Evolutionary conservation across 2,329 filamentous ascomycete genomes (phyloP).

Genomic region (Elsinoe ampelina): DNA sequence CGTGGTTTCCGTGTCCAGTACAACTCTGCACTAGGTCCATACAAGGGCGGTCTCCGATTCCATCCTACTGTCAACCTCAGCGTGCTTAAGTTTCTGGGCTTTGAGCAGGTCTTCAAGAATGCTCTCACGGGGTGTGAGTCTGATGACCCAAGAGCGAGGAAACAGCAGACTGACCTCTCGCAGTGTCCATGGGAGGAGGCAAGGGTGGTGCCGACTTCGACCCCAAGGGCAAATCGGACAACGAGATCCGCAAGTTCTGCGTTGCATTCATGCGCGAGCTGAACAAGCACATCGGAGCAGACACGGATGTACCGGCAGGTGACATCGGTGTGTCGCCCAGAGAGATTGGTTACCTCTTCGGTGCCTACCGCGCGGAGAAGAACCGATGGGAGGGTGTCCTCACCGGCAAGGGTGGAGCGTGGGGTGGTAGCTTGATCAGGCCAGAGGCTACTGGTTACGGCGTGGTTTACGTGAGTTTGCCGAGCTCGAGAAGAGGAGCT

Average conservation of each 20-base stretch:
- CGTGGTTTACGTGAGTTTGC: slow-evolving; percentile 66
- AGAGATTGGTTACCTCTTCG: slow-evolving; percentile 92
- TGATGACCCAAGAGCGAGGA: background rate
- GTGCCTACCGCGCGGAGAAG: slow-evolving; percentile 77
- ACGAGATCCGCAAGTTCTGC: slow-evolving; percentile 96
- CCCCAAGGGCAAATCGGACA: slow-evolving; percentile 96
- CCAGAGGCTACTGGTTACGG: slow-evolving; percentile 96
- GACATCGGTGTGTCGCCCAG: slow-evolving; percentile 90
- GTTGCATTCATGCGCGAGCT: slow-evolving; percentile 93
- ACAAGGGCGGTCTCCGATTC: slow-evolving; percentile 95
- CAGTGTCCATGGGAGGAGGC: slow-evolving; percentile 88
- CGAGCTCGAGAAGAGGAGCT: background rate
- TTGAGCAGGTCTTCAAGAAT: slow-evolving; percentile 99
- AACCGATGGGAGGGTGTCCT: slow-evolving; percentile 94
- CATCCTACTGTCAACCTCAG: slow-evolving; percentile 77
- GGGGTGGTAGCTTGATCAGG: slow-evolving; percentile 89
- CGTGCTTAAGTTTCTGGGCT: slow-evolving; percentile 90
- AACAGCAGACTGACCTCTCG: slow-evolving; percentile 14
- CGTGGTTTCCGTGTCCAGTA: slow-evolving; percentile 94
- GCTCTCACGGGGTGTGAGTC: slow-evolving; percentile 81
- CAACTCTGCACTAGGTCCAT: slow-evolving; percentile 94
- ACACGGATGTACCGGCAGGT: slow-evolving; percentile 92
- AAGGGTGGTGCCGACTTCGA: slow-evolving; percentile 98
- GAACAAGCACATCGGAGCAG: slow-evolving; percentile 87
- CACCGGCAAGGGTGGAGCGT: slow-evolving; percentile 86